Evolutionary conservation across 164 flowering plant genomes (phyloP).

Genomic region (Tinospora cordifolia): DNA sequence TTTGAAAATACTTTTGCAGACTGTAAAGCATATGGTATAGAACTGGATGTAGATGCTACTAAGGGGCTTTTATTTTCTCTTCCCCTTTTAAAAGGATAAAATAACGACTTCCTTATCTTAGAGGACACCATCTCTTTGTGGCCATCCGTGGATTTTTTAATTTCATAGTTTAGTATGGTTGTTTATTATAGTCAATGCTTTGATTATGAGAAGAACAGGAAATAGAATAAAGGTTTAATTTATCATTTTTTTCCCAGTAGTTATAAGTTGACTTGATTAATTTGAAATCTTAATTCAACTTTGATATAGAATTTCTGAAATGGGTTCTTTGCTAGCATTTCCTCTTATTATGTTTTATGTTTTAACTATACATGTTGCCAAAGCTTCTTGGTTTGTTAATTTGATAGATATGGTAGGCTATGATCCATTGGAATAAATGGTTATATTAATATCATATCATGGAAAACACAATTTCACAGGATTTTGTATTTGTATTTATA

Average conservation of each 20-base stretch:
- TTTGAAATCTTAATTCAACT: not conserved
- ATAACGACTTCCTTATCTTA: no score
- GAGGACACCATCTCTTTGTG: no score
- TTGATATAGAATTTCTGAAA: not conserved
- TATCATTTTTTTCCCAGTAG: not conserved
- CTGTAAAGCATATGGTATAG: no score
- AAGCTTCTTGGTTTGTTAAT: not conserved
- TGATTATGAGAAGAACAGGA: not conserved
- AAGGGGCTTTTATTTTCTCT: no score
- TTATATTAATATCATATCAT: not conserved
- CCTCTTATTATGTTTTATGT: not conserved
- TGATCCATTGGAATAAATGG: not conserved
- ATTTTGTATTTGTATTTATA: not conserved
- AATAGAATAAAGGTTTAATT: not conserved
- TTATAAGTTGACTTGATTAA: not conserved
- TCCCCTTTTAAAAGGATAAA: no score
- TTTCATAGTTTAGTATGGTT: no score
- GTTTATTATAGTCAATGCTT: not conserved
- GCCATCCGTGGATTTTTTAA: no score
- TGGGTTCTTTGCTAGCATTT: not conserved
- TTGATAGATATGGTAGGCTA: not conserved
- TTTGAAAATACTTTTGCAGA: no score
- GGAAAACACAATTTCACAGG: not conserved
- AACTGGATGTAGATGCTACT: no score
- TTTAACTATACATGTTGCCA: not conserved